Percentiles rank a stretch among this genome's conserved stretches.
These are phyloP conservation scores for Gaeumannomyces sp. DNA, from an alignment of 2,329 filamentous ascomycete species.

Conservation along the genomic window DNA sequence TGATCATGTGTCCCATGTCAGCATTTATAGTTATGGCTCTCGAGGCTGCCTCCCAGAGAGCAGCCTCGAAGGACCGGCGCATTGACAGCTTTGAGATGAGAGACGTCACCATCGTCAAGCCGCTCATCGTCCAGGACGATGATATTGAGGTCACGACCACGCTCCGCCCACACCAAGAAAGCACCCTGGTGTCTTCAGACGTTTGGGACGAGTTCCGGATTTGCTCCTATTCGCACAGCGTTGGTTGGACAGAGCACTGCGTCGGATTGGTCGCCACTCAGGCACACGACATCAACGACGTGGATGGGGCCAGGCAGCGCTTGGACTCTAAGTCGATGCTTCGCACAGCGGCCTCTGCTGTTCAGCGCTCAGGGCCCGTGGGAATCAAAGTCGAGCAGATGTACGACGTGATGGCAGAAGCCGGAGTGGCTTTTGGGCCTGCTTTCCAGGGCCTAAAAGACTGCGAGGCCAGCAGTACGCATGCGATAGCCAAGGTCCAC, in stretches of 20 bases:
- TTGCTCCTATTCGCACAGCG: slow-evolving; percentile 43
- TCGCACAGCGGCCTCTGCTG: slow-evolving; percentile 23
- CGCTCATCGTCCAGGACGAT: slow-evolving; percentile 40
- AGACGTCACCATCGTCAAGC: slow-evolving; percentile 38
- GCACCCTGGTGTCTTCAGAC: slow-evolving; percentile 33
- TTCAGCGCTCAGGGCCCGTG: slow-evolving; percentile 22
- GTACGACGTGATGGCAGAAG: slow-evolving; percentile 38
- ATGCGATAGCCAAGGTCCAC: slow-evolving; percentile 28
- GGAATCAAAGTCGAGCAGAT: slow-evolving; percentile 29
- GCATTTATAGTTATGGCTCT: slow-evolving; percentile 47
- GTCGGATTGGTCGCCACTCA: slow-evolving; percentile 42
- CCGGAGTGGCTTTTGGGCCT: slow-evolving; percentile 44
- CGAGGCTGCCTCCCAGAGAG: slow-evolving; percentile 37
- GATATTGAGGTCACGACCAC: slow-evolving; percentile 45
- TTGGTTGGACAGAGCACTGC: slow-evolving; percentile 55
- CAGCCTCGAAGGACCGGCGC: slow-evolving; percentile 20
- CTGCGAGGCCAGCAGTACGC: slow-evolving; percentile 31
- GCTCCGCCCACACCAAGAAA: slow-evolving; percentile 36
- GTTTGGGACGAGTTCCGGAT: slow-evolving; percentile 52
- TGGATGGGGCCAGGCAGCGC: slow-evolving; percentile 30
- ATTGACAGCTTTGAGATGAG: slow-evolving; percentile 39
- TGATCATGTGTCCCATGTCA: slow-evolving; percentile 49
- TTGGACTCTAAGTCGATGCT: slow-evolving; percentile 24
- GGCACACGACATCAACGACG: slow-evolving; percentile 30
- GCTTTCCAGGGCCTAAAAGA: slow-evolving; percentile 45